phyloP scores from a whole-genome alignment of 345 rosid genomes.

The Geranium brycei region DNA sequence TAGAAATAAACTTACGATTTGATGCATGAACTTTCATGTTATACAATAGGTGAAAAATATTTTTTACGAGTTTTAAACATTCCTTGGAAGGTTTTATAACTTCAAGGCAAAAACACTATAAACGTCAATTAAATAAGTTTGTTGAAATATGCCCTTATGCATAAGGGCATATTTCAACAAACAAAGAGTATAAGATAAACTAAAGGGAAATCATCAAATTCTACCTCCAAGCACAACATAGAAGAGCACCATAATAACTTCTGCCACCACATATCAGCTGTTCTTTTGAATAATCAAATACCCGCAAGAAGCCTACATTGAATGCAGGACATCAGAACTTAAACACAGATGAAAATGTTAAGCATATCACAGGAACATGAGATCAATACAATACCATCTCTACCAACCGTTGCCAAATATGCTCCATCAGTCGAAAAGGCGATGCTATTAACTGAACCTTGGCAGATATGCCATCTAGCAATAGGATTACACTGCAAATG shows the following conservation, averaged over 20 bases:
- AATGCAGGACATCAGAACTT: conserved; percentile 7
- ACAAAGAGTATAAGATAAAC: conserved; percentile 8
- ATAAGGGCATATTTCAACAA: neutral
- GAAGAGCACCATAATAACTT: conserved; percentile 68
- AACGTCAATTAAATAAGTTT: neutral
- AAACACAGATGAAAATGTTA: conserved; percentile 2
- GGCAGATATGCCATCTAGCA: conserved; percentile 97
- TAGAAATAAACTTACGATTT: too few relatives aligned
- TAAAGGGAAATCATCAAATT: neutral
- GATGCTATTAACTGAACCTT: conserved; percentile 81
- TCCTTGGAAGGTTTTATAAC: neutral
- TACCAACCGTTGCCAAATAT: conserved; percentile 85
- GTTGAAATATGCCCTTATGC: too few relatives aligned
- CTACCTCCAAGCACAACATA: conserved; percentile 74
- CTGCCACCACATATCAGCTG: conserved; percentile 56
- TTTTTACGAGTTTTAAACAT: neutral
- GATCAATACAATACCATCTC: conserved; percentile 60
- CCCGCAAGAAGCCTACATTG: conserved; percentile 69
- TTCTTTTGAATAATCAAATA: conserved; percentile 70
- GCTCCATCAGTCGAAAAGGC: conserved; percentile 80
- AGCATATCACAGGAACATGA: neutral
- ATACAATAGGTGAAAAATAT: neutral
- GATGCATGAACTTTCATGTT: too few relatives aligned
- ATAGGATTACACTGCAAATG: conserved; percentile 72
- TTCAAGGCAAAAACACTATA: neutral